A percentile compares a stretch with the other conserved stretches of the same genome.
Evolutionary conservation across 495 filamentous ascomycete genomes (phyloP).

Genomic region (Penicillium mononematosum): DNA sequence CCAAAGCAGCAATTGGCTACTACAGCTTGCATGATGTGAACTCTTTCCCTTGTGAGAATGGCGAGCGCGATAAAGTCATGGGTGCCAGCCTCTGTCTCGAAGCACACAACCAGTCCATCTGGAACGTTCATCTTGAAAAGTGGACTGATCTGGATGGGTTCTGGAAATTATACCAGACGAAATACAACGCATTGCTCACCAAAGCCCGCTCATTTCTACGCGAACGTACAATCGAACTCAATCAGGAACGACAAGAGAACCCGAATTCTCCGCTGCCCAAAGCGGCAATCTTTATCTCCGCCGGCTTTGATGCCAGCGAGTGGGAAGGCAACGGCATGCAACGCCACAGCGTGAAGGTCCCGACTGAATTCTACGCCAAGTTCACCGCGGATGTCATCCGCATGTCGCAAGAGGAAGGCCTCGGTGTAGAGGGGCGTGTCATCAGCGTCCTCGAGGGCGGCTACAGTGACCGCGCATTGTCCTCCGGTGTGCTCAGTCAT

Average conservation of each 20-base stretch:
- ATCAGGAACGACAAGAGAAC: constrained; percentile 47
- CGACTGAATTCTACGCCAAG: constrained; percentile 91
- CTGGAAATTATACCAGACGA: constrained; percentile 78
- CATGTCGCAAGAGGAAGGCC: constrained; percentile 76
- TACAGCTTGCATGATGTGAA: constrained; percentile 98
- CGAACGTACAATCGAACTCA: constrained; percentile 62
- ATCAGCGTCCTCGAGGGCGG: constrained; percentile 95
- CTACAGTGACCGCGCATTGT: constrained; percentile 88
- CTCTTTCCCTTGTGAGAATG: constrained; percentile 89
- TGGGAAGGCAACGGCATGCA: constrained; percentile 93
- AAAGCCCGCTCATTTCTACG: constrained; percentile 77
- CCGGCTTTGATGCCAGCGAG: constrained; percentile 95
- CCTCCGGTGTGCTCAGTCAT: constrained; percentile 85
- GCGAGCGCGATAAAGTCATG: constrained; percentile 83
- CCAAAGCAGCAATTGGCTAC: constrained; percentile 87
- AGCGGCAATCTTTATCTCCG: constrained; percentile 89
- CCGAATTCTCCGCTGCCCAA: constrained; percentile 49
- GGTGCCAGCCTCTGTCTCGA: constrained; percentile 92
- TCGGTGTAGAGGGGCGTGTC: constrained; percentile 75
- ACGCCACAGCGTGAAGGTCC: constrained; percentile 88
- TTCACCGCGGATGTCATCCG: constrained; percentile 81
- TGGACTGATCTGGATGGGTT: constrained; percentile 74
- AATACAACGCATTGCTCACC: constrained; percentile 71
- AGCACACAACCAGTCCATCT: constrained; percentile 86
- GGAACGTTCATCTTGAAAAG: constrained; percentile 90